A percentile compares a stretch with the other conserved stretches of the same genome.
Evolutionary conservation across 306 rosid species (phyloP).

Genomic region (Citrullus amarus): DNA sequence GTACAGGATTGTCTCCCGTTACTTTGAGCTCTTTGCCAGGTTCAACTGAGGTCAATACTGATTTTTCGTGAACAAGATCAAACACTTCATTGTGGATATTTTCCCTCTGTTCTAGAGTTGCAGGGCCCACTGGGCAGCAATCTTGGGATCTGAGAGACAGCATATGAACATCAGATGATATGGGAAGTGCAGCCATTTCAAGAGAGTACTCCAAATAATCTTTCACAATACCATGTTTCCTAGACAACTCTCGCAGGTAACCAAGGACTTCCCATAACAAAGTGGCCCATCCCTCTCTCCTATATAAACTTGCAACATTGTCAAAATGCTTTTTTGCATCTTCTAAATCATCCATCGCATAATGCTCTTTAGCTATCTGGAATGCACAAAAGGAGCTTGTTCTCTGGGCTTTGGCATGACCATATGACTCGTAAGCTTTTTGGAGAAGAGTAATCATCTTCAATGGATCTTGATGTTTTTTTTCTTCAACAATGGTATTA

Average conservation of each 20-base stretch:
- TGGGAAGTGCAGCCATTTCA: slow-evolving; percentile 91
- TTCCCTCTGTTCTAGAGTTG: slow-evolving; percentile 55
- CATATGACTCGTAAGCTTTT: slow-evolving; percentile 67
- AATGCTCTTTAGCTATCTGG: slow-evolving; percentile 81
- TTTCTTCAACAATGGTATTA: slow-evolving; percentile 64
- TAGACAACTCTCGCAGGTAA: slow-evolving; percentile 75
- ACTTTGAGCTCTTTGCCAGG: slow-evolving; percentile 33
- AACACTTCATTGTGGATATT: slow-evolving; percentile 63
- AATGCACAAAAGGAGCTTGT: slow-evolving; percentile 70
- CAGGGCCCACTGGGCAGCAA: slow-evolving; percentile 75
- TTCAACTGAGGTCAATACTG: slow-evolving; percentile 30
- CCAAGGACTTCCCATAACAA: slow-evolving; percentile 91
- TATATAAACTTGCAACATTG: slow-evolving; percentile 61
- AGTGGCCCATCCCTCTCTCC: slow-evolving; percentile 93
- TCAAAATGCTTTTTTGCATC: slow-evolving; percentile 58
- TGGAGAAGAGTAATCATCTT: slow-evolving; percentile 73
- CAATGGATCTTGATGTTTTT: slow-evolving; percentile 70
- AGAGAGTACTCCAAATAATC: slow-evolving; percentile 86
- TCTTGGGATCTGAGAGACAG: slow-evolving; percentile 40
- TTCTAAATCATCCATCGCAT: slow-evolving; percentile 47
- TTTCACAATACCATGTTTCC: slow-evolving; percentile 43
- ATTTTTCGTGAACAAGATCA: slow-evolving; percentile 39
- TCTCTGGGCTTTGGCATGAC: slow-evolving; percentile 48
- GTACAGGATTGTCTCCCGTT: slow-evolving; percentile 39
- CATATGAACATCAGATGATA: slow-evolving; percentile 42